A percentile compares a stretch with the other conserved stretches of the same genome.
Evolutionary conservation across 164 flowering plant genomes (phyloP).

Genomic region (Echeveria elegans): DNA sequence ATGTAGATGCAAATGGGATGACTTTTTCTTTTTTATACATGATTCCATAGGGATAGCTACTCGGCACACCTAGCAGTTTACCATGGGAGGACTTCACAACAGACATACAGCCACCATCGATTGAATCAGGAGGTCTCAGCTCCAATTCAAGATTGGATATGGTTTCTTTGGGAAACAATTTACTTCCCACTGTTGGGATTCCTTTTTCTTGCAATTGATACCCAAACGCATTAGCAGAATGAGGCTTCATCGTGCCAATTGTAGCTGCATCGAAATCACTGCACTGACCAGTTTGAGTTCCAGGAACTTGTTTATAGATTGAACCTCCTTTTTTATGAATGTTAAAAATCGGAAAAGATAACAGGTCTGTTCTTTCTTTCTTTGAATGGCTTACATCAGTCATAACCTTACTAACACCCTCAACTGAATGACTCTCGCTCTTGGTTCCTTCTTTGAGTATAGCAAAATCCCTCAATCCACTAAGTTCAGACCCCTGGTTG

Average conservation of each 20-base stretch:
- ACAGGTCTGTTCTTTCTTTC: constrained; percentile 15
- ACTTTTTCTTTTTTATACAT: constrained; percentile 6
- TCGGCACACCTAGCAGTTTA: not conserved
- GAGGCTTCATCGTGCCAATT: not conserved
- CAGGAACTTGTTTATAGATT: not conserved
- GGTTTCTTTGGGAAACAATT: not conserved
- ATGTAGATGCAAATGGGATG: constrained; percentile 14
- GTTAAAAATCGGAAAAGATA: constrained; percentile 19
- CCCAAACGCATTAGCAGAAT: not conserved
- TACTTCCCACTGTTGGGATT: not conserved
- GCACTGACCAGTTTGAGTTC: constrained; percentile 14
- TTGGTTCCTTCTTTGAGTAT: constrained; percentile 11
- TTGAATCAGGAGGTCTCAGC: not conserved
- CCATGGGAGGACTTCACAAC: not conserved
- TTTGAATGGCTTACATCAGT: constrained; percentile 10
- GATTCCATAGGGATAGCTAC: not conserved
- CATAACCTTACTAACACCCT: constrained; percentile 9
- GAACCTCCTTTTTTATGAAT: constrained; percentile 13
- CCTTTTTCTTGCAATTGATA: not conserved
- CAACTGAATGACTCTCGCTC: constrained; percentile 13
- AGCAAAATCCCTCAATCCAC: not conserved
- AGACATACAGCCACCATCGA: not conserved
- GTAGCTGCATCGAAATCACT: constrained; percentile 10
- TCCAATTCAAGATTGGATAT: not conserved
- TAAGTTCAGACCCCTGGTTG: constrained; percentile 4